These are phyloP conservation scores for Leptodermis oblonga DNA, from an alignment of 257 asterid genomes.

Conservation along the genomic window DNA sequence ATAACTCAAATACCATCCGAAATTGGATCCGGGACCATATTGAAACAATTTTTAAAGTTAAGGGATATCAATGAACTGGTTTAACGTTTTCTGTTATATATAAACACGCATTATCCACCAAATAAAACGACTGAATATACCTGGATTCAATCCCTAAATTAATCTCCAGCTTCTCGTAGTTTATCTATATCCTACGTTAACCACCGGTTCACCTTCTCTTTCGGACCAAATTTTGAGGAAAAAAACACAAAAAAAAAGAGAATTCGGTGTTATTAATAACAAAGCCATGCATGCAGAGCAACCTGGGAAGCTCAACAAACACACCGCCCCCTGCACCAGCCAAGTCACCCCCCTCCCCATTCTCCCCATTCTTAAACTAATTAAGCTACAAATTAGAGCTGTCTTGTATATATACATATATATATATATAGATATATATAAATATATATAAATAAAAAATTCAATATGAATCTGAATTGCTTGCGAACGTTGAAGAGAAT, in stretches of 20 bases:
- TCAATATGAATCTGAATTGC: slow-evolving; percentile 16
- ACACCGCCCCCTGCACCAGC: not conserved
- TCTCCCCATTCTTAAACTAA: not conserved
- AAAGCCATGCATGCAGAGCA: not conserved
- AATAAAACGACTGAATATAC: not conserved
- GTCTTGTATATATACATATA: too few relatives aligned
- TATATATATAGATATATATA: too few relatives aligned
- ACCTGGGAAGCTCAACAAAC: slow-evolving; percentile 5
- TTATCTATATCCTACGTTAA: not conserved
- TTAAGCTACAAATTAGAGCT: too few relatives aligned
- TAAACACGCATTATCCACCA: too few relatives aligned
- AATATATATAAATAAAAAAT: too few relatives aligned
- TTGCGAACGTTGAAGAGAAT: slow-evolving; percentile 11
- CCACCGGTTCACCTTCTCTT: slow-evolving; percentile 1
- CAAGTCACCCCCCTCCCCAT: not conserved
- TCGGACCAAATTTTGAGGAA: slow-evolving; percentile 10
- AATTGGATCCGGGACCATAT: too few relatives aligned
- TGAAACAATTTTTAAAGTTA: too few relatives aligned
- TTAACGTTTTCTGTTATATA: too few relatives aligned
- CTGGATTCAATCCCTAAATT: not conserved
- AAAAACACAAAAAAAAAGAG: slow-evolving; percentile 10
- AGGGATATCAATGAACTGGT: too few relatives aligned
- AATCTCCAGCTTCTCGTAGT: not conserved
- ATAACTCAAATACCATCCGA: too few relatives aligned
- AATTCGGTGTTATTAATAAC: not conserved